These are phyloP conservation scores for Blastobotrys parvus DNA, from an alignment of 805 yeast species.

Conservation along the genomic window DNA sequence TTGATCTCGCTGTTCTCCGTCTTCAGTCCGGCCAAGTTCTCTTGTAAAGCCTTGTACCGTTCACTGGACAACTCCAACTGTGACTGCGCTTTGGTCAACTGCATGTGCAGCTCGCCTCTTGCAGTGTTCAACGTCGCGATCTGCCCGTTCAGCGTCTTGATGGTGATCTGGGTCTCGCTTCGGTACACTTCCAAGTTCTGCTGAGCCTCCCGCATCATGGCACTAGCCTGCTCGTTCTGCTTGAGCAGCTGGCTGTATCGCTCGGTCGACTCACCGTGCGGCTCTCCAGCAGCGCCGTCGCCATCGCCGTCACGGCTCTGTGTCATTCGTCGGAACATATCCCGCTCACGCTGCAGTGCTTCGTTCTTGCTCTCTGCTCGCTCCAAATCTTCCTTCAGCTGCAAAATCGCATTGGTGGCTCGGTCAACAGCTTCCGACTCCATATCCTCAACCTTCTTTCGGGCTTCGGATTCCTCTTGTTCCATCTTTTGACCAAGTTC, in stretches of 20 bases:
- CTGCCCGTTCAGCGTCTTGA: conserved; percentile 42
- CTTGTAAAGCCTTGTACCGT: conserved; percentile 36
- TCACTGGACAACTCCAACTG: conserved; percentile 46
- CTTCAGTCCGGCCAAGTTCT: conserved; percentile 33
- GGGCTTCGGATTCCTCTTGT: conserved; percentile 38
- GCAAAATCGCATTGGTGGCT: conserved; percentile 28
- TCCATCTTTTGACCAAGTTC: conserved; percentile 67
- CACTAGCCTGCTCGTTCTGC: conserved; percentile 16
- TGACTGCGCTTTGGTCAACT: conserved; percentile 48
- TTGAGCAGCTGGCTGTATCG: conserved; percentile 8
- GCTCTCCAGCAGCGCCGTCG: background rate
- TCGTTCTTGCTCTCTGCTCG: conserved; percentile 43
- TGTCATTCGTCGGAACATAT: conserved; percentile 42
- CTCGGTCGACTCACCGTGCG: background rate
- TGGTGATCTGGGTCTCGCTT: conserved; percentile 35
- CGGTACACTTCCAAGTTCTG: conserved; percentile 31
- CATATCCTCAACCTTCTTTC: conserved; percentile 17
- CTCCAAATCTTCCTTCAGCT: conserved; percentile 30
- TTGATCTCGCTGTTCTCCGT: conserved; percentile 41
- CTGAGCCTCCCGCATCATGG: conserved; percentile 26
- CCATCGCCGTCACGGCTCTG: conserved; percentile 9
- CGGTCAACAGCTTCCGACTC: conserved; percentile 28
- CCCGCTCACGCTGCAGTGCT: conserved; percentile 58
- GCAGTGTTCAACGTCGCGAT: conserved; percentile 33
- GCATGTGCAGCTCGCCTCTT: conserved; percentile 40